Conservation (phyloP, 139 green algal species). For the Chlorella sp. region DNA sequence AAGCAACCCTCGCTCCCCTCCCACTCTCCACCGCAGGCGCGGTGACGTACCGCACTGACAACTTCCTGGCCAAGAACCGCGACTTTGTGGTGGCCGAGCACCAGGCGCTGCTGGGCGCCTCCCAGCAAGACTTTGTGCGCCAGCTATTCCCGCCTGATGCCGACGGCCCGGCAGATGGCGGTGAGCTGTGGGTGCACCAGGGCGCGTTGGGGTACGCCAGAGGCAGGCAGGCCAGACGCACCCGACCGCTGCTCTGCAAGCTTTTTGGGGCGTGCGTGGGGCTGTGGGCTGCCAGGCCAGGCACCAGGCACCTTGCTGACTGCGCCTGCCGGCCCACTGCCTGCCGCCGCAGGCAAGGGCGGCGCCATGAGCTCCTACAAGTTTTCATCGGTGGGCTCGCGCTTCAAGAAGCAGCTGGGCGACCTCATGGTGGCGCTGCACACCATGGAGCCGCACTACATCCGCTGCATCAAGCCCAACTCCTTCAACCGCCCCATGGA, state of each 20-base stretch:
- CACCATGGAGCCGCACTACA: slow-evolving; percentile 97
- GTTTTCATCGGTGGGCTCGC: slow-evolving; percentile 86
- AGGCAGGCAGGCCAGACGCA: too few relatives aligned
- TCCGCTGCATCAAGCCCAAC: slow-evolving; percentile 99
- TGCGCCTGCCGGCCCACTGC: background rate
- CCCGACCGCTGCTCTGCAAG: too few relatives aligned
- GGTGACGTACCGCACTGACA: slow-evolving; percentile 79
- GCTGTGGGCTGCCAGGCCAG: too few relatives aligned
- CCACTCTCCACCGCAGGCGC: slow-evolving; percentile 31
- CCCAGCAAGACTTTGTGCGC: slow-evolving; percentile 64
- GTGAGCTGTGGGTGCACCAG: background rate
- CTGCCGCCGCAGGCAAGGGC: background rate
- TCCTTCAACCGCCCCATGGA: slow-evolving; percentile 67
- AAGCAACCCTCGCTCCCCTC: background rate
- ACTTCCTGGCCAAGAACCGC: slow-evolving; percentile 85
- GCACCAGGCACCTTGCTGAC: too few relatives aligned
- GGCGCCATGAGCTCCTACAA: slow-evolving; percentile 67
- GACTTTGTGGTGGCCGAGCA: slow-evolving; percentile 99
- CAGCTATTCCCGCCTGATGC: slow-evolving; percentile 69
- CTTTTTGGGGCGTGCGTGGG: too few relatives aligned
- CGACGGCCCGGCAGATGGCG: slow-evolving; percentile 7
- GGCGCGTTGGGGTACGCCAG: too few relatives aligned
- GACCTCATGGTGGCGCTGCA: slow-evolving; percentile 94
- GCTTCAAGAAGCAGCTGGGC: slow-evolving; percentile 96
- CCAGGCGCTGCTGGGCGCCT: slow-evolving; percentile 83